Base-by-base conservation (phyloP, 2,329 filamentous ascomycete genomes). In the Sporothrix luriei region DNA sequence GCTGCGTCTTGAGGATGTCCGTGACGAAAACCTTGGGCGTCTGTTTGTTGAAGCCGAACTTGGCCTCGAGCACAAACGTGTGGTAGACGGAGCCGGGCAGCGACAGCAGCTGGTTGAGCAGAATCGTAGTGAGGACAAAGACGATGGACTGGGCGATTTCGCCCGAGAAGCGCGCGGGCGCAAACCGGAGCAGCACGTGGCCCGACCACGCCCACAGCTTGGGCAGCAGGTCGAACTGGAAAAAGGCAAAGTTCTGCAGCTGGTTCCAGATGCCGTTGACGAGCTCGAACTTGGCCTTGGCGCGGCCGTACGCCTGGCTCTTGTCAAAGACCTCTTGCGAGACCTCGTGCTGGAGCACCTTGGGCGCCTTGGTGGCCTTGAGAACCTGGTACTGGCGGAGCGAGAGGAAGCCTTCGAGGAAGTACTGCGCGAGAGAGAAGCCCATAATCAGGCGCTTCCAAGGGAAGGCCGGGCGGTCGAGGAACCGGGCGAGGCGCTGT, bases 11-110 rank as follows among this genome's bases (percentile, higher is more conserved):
- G 82, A 98, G 79, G 82, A 97, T 89, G 79, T 99, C 95, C 75
- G 88, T 91, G 68, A 97, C 78, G 85, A 94, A 99, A 40, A 98
- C 85, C 79, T 89, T 89, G 69, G 93, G 83, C 0, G 95, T 98
- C 84, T 97, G 93, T 84, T 99, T 99, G 82, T 99, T 99, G 87
- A 99, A 99, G 65, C 95, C 95, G 76, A 97, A 99, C 78, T 93
- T 91, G 82, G 97, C 94, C 81, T 99, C 95, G 69, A 99, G 84
- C 62, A 98, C 92, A 77, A 99, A 99, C 14, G 93, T 95, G 82
- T 94, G 90, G 84, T 98, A 99, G 79, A 97, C 89, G 69, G 89
- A 91, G 71, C 89, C 87, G 3, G 95, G 95, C 68, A 98, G 82
- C 70, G 90, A 91, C 73, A 97, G 82, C 69, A 91, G 74, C 76